Base-by-base conservation (phyloP, 495 filamentous ascomycete species). In the Aspergillus hancockii region DNA sequence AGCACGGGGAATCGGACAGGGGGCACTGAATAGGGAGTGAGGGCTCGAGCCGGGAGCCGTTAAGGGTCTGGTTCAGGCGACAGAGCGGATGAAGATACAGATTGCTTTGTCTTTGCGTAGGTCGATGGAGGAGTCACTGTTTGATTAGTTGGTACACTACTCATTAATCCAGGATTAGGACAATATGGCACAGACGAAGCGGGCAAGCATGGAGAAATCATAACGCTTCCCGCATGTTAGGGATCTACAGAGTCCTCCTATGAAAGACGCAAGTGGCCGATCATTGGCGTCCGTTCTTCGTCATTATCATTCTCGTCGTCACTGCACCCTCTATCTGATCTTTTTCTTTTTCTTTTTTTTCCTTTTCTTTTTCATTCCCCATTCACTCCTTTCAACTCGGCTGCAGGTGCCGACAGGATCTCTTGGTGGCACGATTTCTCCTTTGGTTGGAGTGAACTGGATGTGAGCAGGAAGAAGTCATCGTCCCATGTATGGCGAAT, bases 201-300 rank as follows among this genome's bases (percentile, higher is more conserved):
- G 49, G 49, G n/a, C 18, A 32, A n/a, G 25, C 25, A 51, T 40
- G 53, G 31, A 46, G 28, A 32, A 55, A 41, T 16, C 40, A 46
- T 55, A 19, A 36, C 50, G 50, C 31, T 36, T 36, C 51, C 51
- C 51, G 21, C 51, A 49, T 18, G 45, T 40, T 59, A 30, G 53
- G 57, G 57, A 63, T 59, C 61, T 56, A 61, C 53, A 53, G 25
- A 38, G 45, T 22, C 43, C 43, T 22, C 6, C 43, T 14, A 47
- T n/a, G 45, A 32, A 16, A 57, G 47, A 56, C 25, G 56, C 51
- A 56, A 56, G 55, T n/a, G 59, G 63, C 54, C 50, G 63, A 66
- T 66, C 63, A 58, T 57, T 47, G 18, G 22, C 19, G 19, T 23
- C 36, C 5, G 43, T 23, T 23, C 41, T 22, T 45, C 41, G 41